phyloP scores from a whole-genome alignment of 1,284 basidiomycete species.

The Melanopsichium pennsylvanicum region DNA sequence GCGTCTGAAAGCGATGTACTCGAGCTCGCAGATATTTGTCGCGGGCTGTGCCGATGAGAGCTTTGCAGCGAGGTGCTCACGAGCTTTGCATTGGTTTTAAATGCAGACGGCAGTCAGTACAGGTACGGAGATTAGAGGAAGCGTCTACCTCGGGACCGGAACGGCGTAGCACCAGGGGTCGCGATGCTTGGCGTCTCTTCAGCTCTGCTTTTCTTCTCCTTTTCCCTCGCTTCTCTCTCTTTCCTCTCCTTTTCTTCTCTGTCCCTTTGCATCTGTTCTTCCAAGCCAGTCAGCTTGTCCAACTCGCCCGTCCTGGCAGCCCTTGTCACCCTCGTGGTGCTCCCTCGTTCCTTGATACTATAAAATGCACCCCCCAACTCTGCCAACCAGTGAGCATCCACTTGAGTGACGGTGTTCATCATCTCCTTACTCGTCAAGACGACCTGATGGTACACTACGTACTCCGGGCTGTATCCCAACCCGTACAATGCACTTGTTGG shows the following conservation, averaged over 20 bases:
- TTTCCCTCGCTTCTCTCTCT: conserved; percentile 15
- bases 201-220: conserved; percentile 8
- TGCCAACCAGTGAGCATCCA: conserved; percentile 65
- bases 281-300: conserved; percentile 84
- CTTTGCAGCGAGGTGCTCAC: too few species aligned
- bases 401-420: conserved; percentile 64
- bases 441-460: conserved; percentile 92
- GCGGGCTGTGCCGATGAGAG: too few species aligned
- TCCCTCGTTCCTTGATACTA: conserved; percentile 82
- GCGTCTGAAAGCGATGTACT: too few species aligned
- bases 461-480: conserved; percentile 93
- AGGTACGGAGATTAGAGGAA: conserved; percentile 1
- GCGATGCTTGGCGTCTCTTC: conserved; percentile 28
- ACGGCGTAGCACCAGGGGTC: conserved; percentile 36
- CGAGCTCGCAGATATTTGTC: too few species aligned
- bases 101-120: too few species aligned
- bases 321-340: conserved; percentile 74
- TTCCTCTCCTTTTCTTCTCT: conserved; percentile 13
- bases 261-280: conserved; percentile 67
- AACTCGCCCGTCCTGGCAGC: conserved; percentile 78
- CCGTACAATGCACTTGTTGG: conserved; percentile 97
- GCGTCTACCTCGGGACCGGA: conserved; percentile 10
- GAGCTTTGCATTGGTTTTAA: too few species aligned
- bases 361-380: conserved; percentile 82
- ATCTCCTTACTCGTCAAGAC: conserved; percentile 49